phyloP scores from a whole-genome alignment of 148 eudicot species.

The Polygonum maritimum region DNA sequence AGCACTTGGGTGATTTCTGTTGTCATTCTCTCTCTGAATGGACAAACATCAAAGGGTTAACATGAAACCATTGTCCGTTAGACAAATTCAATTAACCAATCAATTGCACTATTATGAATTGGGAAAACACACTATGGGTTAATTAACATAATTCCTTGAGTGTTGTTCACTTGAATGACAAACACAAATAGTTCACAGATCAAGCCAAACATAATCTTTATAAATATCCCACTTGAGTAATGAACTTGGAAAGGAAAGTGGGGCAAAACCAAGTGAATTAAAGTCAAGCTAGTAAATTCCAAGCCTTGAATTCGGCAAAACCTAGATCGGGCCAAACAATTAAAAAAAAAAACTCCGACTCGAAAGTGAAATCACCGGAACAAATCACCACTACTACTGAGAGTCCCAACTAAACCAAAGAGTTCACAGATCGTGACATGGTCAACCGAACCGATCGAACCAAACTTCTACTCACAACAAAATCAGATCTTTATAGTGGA shows the following conservation, averaged over 20 bases:
- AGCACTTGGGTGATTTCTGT: conserved; percentile 89
- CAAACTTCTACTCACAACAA: background rate
- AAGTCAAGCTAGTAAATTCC: background rate
- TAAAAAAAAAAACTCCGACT: background rate
- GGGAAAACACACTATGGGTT: background rate
- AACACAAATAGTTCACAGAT: background rate
- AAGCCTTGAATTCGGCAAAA: background rate
- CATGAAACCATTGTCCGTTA: background rate
- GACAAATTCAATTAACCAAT: background rate
- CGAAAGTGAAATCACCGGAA: background rate
- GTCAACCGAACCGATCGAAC: conserved; percentile 10
- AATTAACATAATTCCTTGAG: background rate
- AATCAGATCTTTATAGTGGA: background rate
- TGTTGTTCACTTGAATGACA: background rate
- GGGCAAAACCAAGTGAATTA: background rate
- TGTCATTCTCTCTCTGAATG: conserved; percentile 38
- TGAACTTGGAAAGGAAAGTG: background rate
- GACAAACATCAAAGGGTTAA: conserved; percentile 5
- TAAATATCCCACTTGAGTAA: background rate
- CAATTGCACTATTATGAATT: background rate
- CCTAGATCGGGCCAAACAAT: conserved; percentile 2
- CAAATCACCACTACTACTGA: background rate
- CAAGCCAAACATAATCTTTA: background rate
- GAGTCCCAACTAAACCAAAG: background rate
- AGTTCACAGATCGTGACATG: conserved; percentile 6